These are phyloP conservation scores for Hylodesmum podocarpum DNA, from an alignment of 306 rosid genomes.

Conservation along the genomic window DNA sequence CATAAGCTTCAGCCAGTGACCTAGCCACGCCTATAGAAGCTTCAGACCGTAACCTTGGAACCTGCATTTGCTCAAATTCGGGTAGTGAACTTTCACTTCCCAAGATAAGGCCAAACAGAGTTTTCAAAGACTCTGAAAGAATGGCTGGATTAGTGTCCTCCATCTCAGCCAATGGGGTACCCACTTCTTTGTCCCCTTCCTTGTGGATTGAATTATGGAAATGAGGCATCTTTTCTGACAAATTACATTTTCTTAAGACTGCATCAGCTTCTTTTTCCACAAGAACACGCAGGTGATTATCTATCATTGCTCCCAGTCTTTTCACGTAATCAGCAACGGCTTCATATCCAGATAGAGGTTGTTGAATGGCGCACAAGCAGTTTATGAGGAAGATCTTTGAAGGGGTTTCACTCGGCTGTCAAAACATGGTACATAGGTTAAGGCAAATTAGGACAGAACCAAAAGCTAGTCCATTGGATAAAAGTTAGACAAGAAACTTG, in stretches of 20 bases:
- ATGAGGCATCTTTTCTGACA: conserved; percentile 70
- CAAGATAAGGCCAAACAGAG: conserved; percentile 82
- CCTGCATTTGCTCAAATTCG: conserved; percentile 95
- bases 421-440: conserved; percentile 29
- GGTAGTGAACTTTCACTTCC: conserved; percentile 88
- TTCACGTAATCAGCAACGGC: conserved; percentile 75
- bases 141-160: conserved; percentile 66
- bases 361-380: conserved; percentile 84
- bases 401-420: conserved; percentile 85
- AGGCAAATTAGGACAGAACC: background rate
- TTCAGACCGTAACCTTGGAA: conserved; percentile 86
- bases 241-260: conserved; percentile 65
- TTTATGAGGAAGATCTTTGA: conserved; percentile 92
- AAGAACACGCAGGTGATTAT: conserved; percentile 63
- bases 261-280: conserved; percentile 82
- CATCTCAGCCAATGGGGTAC: conserved; percentile 67
- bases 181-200: conserved; percentile 40
- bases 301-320: conserved; percentile 75
- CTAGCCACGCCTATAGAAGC: conserved; percentile 80
- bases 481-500: background rate
- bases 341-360: conserved; percentile 76
- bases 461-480: background rate
- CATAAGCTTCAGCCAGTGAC: conserved; percentile 78
- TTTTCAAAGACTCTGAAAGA: conserved; percentile 75
- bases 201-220: conserved; percentile 46